Evolutionary conservation across 2,329 filamentous ascomycete species (phyloP), one percentile per base, ranked within the genome.

Genomic region (Botryotinia calthae): DNA sequence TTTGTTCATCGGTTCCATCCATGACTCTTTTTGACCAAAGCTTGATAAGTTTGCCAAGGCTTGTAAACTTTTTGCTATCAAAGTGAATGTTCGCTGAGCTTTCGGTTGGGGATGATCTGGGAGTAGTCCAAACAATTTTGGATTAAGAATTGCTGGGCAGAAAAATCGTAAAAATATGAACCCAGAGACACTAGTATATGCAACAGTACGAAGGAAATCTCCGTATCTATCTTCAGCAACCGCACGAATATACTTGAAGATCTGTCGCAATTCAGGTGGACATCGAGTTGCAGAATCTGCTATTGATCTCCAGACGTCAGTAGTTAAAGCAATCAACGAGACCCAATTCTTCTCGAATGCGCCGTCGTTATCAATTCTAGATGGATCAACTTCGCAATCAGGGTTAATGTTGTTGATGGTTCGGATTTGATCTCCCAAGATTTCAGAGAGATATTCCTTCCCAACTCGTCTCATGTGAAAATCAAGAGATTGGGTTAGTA

Each of bases 1-100:
- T 61, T 88, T 88, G 80, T 98, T 98, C 95, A 98, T 98, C 0
- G 94, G 94, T 83, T 97, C 95, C 95, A 98, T 98, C 94, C 94
- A 98, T n/a, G 92, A 90, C 82, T 98, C 95, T 81, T 97, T 97
- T 80, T 93, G 95, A 58, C 95, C 95, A 80, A 98, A 98, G 0
- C 90, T 94, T 2, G 93, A 93, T 82, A 98, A 87, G 81, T 98
- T 98, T 28, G 94, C 94, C 73, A 98, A 86, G 25, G 94, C 95
- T 82, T 98, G 95, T 14, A 98, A 85, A 1, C 93, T 93, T 82
- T 98, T 98, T 37, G 95, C 94, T 74, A 98, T 95, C 67, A 98
- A 87, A 0, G 95, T 98, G 70, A 98, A 86, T 0, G 95, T 97
- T 59, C 95, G 90, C 80, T 97, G 93, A 18, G 95, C 93, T 70